Conservation (phyloP, 2,329 filamentous ascomycete genomes). For the Cercospora nicotianae region DNA sequence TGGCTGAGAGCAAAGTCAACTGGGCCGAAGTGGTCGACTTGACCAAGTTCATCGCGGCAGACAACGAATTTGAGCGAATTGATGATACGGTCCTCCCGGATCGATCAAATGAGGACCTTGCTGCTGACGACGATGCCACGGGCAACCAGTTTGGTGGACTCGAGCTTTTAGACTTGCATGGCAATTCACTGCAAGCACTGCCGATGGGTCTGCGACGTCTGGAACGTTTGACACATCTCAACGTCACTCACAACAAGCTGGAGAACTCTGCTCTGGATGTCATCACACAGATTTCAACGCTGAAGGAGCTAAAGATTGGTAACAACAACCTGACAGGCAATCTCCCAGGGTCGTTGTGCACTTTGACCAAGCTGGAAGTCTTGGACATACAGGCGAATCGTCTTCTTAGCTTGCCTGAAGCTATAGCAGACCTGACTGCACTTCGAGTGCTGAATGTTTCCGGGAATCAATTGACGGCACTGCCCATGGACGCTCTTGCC, state of each 20-base stretch:
- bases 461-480: slow-evolving; percentile 70
- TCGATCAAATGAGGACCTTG: slow-evolving; percentile 51
- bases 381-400: slow-evolving; percentile 81
- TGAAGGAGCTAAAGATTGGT: slow-evolving; percentile 79
- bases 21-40: slow-evolving; percentile 95
- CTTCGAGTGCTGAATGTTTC: slow-evolving; percentile 77
- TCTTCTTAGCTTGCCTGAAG: slow-evolving; percentile 67
- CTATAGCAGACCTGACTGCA: slow-evolving; percentile 64
- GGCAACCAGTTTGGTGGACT: slow-evolving; percentile 79
- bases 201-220: slow-evolving; percentile 75
- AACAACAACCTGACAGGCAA: slow-evolving; percentile 72
- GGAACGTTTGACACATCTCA: slow-evolving; percentile 73
- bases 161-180: slow-evolving; percentile 80
- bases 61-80: slow-evolving; percentile 80
- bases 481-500: slow-evolving; percentile 70
- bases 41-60: slow-evolving; percentile 78
- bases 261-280: slow-evolving; percentile 69
- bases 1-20: slow-evolving; percentile 62
- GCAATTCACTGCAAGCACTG: slow-evolving; percentile 71
- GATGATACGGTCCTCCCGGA: slow-evolving; percentile 80
- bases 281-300: slow-evolving; percentile 67
- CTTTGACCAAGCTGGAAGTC: slow-evolving; percentile 69
- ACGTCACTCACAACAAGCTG: slow-evolving; percentile 76
- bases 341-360: slow-evolving; percentile 63
- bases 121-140: slow-evolving; percentile 64